phyloP scores from a whole-genome alignment of 129 eudicot species.

The Dittrichia graveolens region DNA sequence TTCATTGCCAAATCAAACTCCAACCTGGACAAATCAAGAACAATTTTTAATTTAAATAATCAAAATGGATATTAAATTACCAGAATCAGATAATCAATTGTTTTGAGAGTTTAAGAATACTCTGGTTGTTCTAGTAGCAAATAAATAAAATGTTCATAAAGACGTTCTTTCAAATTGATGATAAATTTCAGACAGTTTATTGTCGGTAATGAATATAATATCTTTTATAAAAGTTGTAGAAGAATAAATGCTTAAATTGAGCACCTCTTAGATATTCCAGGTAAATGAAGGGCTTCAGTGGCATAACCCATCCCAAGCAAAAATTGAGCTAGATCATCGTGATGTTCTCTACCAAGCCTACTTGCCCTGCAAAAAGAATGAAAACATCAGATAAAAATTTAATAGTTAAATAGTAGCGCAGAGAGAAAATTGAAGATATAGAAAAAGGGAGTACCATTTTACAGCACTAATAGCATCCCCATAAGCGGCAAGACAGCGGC shows the following conservation, averaged over 20 bases:
- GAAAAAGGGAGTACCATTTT: conserved; percentile 59
- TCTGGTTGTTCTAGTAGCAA: too few relatives aligned
- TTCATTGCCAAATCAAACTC: conserved; percentile 96
- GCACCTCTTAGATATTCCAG: conserved; percentile 92
- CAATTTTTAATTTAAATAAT: background rate
- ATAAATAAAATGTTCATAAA: too few relatives aligned
- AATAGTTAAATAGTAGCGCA: conserved; percentile 3
- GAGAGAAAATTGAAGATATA: conserved; percentile 11
- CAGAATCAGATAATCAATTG: background rate
- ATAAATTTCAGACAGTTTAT: too few relatives aligned
- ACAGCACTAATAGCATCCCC: conserved; percentile 99
- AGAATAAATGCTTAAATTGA: background rate
- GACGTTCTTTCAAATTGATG: too few relatives aligned
- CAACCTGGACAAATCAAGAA: conserved; percentile 49
- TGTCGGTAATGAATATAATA: too few relatives aligned
- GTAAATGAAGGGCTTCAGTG: conserved; percentile 97
- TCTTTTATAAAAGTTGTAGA: too few relatives aligned
- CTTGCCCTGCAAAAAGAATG: conserved; percentile 65
- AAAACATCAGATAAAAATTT: conserved; percentile 1
- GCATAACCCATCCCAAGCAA: conserved; percentile 99
- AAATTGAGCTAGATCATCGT: conserved; percentile 95
- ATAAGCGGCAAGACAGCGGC: conserved; percentile 99
- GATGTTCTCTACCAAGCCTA: conserved; percentile 98
- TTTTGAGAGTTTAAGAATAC: too few relatives aligned
- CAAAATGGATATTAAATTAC: background rate